Evolutionary conservation across 2,329 filamentous ascomycete species (phyloP), one percentile per base, ranked within the genome.

Genomic region (Aspergillus awamori): DNA sequence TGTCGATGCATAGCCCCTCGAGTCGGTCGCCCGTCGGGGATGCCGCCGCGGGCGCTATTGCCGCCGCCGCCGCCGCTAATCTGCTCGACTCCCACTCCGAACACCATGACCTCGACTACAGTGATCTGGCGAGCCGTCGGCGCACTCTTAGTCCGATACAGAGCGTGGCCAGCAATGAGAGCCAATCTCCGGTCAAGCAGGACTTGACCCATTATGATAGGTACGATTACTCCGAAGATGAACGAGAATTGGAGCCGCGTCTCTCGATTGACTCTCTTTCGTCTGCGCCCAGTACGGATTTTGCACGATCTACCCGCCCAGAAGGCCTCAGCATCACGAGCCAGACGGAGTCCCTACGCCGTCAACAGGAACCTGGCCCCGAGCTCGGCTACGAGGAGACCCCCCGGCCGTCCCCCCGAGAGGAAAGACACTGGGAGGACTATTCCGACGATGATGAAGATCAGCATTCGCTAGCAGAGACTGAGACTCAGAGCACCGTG

Each of bases 91-190:
- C 68, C 33, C 72, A 76, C 49, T 77, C 83, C 8, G 83, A 82
- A 17, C 82, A 83, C 63, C 83, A 84, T 58, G 78, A 80, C 3
- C 79, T 82, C 43, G 81, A 80, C 24, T 79, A 80, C 55, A 65
- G 70, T 48, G 89, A 91, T 64, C 84, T 88, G 68, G 83, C 87
- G 15, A 54, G 43, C 10, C 86, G 89, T 67, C 84, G 86, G 56
- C 89, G 91, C 45, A 89, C 88, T 10, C 79, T 96, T 53, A 97
- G 93, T 72, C 94, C 94, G 0, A 93, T 96, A 62, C 93, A 95
- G 67, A 97, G 93, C 69, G 91, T 97, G 15, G 94, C 92, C 10
- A 95, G 93, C 64, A 94, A 93, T 70, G 89, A 87, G 4, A 88
- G 93, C 69, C 86, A 87, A 51, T 87, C 87, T 57, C 88, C 82